These are phyloP conservation scores for Heterobasidion parviporum DNA, from an alignment of 1,284 basidiomycete genomes.

Conservation along the genomic window DNA sequence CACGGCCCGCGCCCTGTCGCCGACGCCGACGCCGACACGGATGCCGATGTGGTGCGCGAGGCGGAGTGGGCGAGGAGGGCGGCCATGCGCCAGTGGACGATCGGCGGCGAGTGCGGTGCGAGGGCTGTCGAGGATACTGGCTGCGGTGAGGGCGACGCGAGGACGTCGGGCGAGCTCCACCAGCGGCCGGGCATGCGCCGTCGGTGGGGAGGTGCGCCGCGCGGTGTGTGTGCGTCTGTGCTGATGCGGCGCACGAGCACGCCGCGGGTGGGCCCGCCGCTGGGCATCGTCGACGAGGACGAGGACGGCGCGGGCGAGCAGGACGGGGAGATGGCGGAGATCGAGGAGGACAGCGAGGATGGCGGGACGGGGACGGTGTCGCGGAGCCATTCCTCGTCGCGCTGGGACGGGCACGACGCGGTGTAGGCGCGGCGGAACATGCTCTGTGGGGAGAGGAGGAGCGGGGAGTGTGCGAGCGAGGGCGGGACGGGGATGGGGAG, in stretches of 20 bases:
- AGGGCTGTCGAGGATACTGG: background rate
- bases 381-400: constrained; percentile 50
- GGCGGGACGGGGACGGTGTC: constrained; percentile 43
- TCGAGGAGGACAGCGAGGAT: background rate
- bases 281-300: background rate
- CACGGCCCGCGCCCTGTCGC: too few species aligned
- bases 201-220: background rate
- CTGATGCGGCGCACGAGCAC: background rate
- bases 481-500: constrained; percentile 41
- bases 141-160: background rate
- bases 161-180: background rate
- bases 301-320: background rate
- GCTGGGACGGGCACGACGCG: constrained; percentile 30
- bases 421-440: constrained; percentile 33
- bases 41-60: too few species aligned
- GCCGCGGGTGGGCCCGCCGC: background rate
- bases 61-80: background rate
- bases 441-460: constrained; percentile 39
- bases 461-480: constrained; percentile 42
- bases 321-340: background rate
- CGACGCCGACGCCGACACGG: too few species aligned
- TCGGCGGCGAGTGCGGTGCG: constrained; percentile 2
- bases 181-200: background rate
- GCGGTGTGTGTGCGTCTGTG: background rate
- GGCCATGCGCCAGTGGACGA: constrained; percentile 6